Evolutionary conservation across 2,329 filamentous ascomycete genomes (phyloP).

Genomic region (Phoma sp.): DNA sequence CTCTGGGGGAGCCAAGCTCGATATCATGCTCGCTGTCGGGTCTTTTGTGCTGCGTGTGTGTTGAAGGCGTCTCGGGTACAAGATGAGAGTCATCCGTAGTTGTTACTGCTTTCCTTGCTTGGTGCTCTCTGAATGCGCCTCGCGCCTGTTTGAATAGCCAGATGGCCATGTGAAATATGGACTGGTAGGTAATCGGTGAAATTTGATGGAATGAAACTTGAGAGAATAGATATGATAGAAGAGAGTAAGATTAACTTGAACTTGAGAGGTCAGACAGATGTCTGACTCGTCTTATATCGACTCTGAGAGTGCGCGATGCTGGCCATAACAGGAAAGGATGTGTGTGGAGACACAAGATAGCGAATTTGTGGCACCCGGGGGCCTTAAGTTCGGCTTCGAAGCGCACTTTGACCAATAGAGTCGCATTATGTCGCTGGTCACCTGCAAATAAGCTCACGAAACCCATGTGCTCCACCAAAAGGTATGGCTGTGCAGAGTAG

Average conservation of each 20-base stretch:
- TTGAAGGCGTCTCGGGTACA: constrained; percentile 22
- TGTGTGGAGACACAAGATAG: neutral
- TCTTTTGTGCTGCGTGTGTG: constrained; percentile 3
- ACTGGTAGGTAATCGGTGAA: neutral
- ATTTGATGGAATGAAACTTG: too few relatives aligned
- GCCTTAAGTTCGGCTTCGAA: neutral
- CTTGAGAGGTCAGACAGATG: neutral
- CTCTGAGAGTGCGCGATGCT: neutral
- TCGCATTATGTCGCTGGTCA: neutral
- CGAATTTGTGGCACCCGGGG: neutral
- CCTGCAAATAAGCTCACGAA: neutral
- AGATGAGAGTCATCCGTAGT: constrained; percentile 35
- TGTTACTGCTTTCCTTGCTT: constrained; percentile 27
- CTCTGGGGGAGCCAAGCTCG: constrained; percentile 3
- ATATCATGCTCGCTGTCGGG: neutral
- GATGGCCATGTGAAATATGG: constrained; percentile 9
- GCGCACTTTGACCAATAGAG: neutral
- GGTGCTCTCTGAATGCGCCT: constrained; percentile 28
- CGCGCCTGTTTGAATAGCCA: constrained; percentile 36
- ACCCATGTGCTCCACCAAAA: neutral
- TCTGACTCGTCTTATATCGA: constrained; percentile 1
- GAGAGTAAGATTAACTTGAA: neutral
- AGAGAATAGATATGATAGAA: neutral
- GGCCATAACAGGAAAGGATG: constrained; percentile 1
- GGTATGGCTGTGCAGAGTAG: constrained; percentile 5